A percentile compares a stretch with the other conserved stretches of the same genome.
Conservation (phyloP, 176 grass and related monocot genomes). For the Hordeum vulgare region MorexV3_pseudomolecules_assembly NC_058519.1:618326269-618326768, state of each 20-base stretch:
- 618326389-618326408: neutral
- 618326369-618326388: too few species aligned
- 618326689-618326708: constrained; percentile 28
- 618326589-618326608: constrained; percentile 44
- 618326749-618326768: constrained; percentile 74
- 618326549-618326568: constrained; percentile 61
- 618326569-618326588: constrained; percentile 52
- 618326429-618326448: neutral
- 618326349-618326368: too few species aligned
- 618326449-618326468: constrained; percentile 71
- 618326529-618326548: constrained; percentile 67
- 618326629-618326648: constrained; percentile 65
- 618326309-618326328: neutral
- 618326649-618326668: constrained; percentile 77
- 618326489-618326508: constrained; percentile 85
- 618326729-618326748: constrained; percentile 82
- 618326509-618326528: constrained; percentile 64
- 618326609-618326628: constrained; percentile 51
- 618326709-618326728: constrained; percentile 77
- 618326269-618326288: neutral
- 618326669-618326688: constrained; percentile 28
- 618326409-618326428: neutral
- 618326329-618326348: neutral
- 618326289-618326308: neutral
- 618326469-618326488: constrained; percentile 67